Base-by-base conservation (phyloP, 768 basidiomycete genomes). In the Suillus variegatus region DNA sequence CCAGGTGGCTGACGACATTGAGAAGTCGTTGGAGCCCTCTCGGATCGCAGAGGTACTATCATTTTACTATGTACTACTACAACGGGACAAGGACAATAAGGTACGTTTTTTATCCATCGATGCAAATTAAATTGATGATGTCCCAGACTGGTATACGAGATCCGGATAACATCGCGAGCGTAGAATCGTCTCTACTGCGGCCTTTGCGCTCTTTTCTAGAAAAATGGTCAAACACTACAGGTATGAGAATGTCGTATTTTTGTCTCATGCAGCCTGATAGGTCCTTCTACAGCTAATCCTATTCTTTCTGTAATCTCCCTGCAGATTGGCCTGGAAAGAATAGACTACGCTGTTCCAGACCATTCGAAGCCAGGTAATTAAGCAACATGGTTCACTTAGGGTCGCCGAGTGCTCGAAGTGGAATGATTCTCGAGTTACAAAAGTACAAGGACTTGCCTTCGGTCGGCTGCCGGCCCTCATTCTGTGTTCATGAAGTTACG, bases 21-120 rank as follows among this genome's bases (percentile, higher is more conserved):
- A 84, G 40, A 80, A 84, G 32, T 85, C 84, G 0, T 76, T 83
- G 10, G 92, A 93, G 69, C 78, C 86, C n/a, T 69, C 82, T 25
- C 80, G 92, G 49, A 77, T 94, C 28, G 81, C 84, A 0, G 90
- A 92, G 66, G 87, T 84, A 66, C 77, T 94, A 6, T 85, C 86
- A 20, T 81, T 93, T 60, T 90, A 89, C 71, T 92, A 89, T 68
- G 80, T 89, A 41, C 78, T 92, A 20, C 70, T 92, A 9, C 74
- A 78, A 54, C 78, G 90, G 67, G 92, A 94, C 72, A 71, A 67
- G 10, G 67, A 75, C 6, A 93, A 93, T 71, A 73, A 73, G 71
- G 92, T 91, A 58, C 4, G 78, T 62, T 52, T 4, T 14, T 44
- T 40, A 58, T 32, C 54, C 18, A 20, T 36, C 2, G 56, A 35